Evolutionary conservation across 2,329 filamentous ascomycete species (phyloP).

Genomic region (Aspergillus puulaauensis): DNA sequence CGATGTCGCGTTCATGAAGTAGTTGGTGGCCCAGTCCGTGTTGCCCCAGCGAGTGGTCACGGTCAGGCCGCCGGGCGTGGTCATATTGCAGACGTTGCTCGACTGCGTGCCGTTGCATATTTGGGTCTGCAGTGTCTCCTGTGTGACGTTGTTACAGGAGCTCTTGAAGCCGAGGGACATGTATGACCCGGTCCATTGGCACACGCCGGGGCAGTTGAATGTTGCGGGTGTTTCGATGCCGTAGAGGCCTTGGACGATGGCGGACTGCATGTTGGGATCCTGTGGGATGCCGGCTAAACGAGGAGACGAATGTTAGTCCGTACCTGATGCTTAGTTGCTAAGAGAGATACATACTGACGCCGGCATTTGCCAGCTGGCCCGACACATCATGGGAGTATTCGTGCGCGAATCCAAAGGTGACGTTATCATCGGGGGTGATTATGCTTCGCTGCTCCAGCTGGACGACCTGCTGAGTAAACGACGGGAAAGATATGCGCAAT

Average conservation of each 20-base stretch:
- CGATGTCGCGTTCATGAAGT: slow-evolving; percentile 11
- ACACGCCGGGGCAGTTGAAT: slow-evolving; percentile 15
- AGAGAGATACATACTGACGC: no score
- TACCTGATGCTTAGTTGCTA: no score
- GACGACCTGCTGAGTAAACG: slow-evolving; percentile 18
- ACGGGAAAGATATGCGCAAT: slow-evolving; percentile 13
- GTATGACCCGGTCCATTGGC: slow-evolving; percentile 14
- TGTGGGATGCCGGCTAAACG: slow-evolving; percentile 7
- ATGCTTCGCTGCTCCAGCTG: slow-evolving; percentile 12
- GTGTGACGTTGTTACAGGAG: slow-evolving; percentile 15
- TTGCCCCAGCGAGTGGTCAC: background rate
- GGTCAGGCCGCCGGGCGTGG: slow-evolving; percentile 11
- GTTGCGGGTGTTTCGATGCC: slow-evolving; percentile 12
- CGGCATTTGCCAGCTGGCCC: background rate
- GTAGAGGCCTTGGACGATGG: slow-evolving; percentile 15
- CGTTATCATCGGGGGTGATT: background rate
- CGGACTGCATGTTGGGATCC: slow-evolving; percentile 16
- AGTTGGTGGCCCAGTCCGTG: slow-evolving; percentile 9
- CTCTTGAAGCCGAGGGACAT: slow-evolving; percentile 16
- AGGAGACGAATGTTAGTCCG: no score
- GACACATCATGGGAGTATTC: slow-evolving; percentile 4
- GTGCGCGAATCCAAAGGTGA: slow-evolving; percentile 13
- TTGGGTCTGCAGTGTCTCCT: slow-evolving; percentile 13
- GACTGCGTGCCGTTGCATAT: background rate
- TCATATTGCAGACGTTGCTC: slow-evolving; percentile 12